Evolutionary conservation across 1,139 yeast species (phyloP), one percentile per base, ranked within the genome.

Genomic region (Kurtzmaniella quercitrusa): DNA sequence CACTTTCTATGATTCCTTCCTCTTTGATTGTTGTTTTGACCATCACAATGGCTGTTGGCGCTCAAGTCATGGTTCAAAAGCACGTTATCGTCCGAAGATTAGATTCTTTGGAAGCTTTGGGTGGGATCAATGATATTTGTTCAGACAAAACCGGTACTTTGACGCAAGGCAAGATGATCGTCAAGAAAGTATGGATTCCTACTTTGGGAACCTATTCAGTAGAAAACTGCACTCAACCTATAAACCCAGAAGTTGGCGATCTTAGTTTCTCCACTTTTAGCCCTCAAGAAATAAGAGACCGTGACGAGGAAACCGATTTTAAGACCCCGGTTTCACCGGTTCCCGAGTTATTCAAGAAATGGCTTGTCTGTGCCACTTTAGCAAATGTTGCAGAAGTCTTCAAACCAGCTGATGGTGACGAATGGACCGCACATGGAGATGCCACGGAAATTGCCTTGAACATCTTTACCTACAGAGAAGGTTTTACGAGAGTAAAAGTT

Each of bases 371-470:
- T 37, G 87, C 91, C 7, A 74, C 89, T 2, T 62, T 86, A 52
- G 93, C 93, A 30, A 86, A 86, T 54, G 79, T 84, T 56, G 89
- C 94, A 3, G 68, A 71, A 15, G 78, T 67, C 34, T 54, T 56
- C 20, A 66, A 65, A 43, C 68, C 60, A 34, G 70, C 67, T 23
- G 57, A 66, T n/a, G 70, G 63, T 38, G 45, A 55, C 33, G 61
- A 50, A 15, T 86, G 94, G 93, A 79, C 78, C 52, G 88, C 88
- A 14, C 83, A 81, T 54, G 95, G 94, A 42, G 95, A 86, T 57
- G 89, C 95, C 33, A 86, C 95, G 2, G 95, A 86, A 63, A 79
- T 84, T 54, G 93, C 95, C 12, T 82, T 86, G 48, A 87, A 85
- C 55, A 89, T 86, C 0, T 84, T 85, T 57, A 74, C 80, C 15